Evolutionary conservation across 1,284 basidiomycete species (phyloP).

Genomic region (Fistulina hepatica): DNA sequence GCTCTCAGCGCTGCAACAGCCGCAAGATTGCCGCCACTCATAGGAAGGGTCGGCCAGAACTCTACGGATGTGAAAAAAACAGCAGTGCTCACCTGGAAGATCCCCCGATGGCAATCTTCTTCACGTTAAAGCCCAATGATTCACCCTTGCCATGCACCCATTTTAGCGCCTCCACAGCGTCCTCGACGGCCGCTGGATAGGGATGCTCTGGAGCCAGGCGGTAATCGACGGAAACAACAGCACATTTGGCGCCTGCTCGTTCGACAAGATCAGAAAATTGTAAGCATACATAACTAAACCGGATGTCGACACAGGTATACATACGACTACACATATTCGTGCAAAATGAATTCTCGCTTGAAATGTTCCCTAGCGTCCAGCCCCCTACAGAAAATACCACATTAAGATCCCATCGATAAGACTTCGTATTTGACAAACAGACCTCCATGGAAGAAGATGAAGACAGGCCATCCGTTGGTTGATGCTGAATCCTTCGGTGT

Average conservation of each 20-base stretch:
- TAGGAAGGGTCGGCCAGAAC: not conserved
- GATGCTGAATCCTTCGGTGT: constrained; percentile 44
- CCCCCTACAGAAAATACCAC: constrained; percentile 40
- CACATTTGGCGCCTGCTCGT: constrained; percentile 35
- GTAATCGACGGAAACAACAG: constrained; percentile 61
- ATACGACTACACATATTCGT: constrained; percentile 48
- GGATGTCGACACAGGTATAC: constrained; percentile 15
- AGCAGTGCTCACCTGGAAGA: constrained; percentile 54
- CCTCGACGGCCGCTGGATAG: constrained; percentile 67
- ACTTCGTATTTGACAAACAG: constrained; percentile 9
- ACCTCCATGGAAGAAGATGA: constrained; percentile 56
- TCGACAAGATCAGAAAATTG: not conserved
- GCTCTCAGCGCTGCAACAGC: constrained; percentile 58
- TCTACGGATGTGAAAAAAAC: constrained; percentile 1
- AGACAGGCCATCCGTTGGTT: constrained; percentile 45
- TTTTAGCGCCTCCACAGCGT: constrained; percentile 53
- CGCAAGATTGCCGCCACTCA: constrained; percentile 62
- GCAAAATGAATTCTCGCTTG: constrained; percentile 45
- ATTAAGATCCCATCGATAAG: no score
- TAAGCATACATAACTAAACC: not conserved
- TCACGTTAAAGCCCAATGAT: constrained; percentile 21
- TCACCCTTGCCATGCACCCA: constrained; percentile 44
- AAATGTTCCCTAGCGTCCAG: constrained; percentile 58
- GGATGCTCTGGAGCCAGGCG: constrained; percentile 64
- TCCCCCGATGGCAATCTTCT: constrained; percentile 41